Evolutionary conservation across 306 rosid genomes (phyloP).

Genomic region (Citrullus amarus): DNA sequence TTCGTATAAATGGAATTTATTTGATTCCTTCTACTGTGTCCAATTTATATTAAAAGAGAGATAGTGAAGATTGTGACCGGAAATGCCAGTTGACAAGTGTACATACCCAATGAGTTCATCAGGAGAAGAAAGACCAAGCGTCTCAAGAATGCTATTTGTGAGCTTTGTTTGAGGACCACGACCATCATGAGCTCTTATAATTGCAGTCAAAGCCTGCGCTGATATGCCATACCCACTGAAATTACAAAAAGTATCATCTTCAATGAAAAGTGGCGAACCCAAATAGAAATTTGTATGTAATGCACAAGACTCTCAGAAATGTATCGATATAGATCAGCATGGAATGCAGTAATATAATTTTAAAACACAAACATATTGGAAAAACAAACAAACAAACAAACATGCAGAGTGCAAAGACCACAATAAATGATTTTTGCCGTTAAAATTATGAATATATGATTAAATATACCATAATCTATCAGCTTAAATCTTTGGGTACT

Average conservation of each 20-base stretch:
- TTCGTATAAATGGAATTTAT: not conserved
- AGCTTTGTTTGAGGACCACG: constrained; percentile 76
- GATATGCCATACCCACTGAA: constrained; percentile 91
- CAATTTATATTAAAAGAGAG: not conserved
- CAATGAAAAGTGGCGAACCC: not conserved
- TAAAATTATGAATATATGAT: not conserved
- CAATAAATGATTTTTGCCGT: not conserved
- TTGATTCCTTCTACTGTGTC: not conserved
- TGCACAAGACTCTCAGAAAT: not conserved
- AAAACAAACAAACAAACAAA: not conserved
- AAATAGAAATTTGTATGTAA: not conserved
- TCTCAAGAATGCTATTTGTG: constrained; percentile 39
- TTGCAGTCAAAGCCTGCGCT: constrained; percentile 80
- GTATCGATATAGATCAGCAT: not conserved
- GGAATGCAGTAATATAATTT: not conserved
- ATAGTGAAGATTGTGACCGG: not conserved
- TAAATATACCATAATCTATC: not conserved
- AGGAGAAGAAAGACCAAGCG: constrained; percentile 58
- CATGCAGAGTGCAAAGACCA: not conserved
- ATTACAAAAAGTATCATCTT: constrained; percentile 4
- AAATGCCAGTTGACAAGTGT: not conserved
- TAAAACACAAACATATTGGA: not conserved
- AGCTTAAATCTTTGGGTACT: not conserved
- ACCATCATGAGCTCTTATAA: constrained; percentile 71
- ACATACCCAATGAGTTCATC: constrained; percentile 80